Percentiles rank a stretch among this genome's conserved stretches.
phyloP scores from a whole-genome alignment of 306 rosid species.

The Acacia crassicarpa region DNA sequence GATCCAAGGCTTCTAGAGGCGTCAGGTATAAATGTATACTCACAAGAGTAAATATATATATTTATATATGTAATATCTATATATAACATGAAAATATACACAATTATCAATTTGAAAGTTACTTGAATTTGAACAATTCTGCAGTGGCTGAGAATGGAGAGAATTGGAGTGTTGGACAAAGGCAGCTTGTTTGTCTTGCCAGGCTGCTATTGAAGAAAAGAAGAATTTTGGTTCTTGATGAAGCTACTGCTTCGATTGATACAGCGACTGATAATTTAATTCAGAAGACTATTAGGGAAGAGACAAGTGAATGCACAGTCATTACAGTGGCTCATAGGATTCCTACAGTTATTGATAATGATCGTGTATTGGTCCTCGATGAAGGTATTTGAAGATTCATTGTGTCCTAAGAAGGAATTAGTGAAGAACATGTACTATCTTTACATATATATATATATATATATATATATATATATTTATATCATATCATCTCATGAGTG shows the following conservation, averaged over 20 bases:
- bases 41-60: too few relatives aligned
- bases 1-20: slow-evolving; percentile 81
- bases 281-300: slow-evolving; percentile 75
- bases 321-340: slow-evolving; percentile 88
- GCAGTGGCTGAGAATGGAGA: slow-evolving; percentile 92
- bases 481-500: background rate
- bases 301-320: slow-evolving; percentile 78
- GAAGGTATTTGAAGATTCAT: slow-evolving; percentile 53
- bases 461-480: background rate
- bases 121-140: slow-evolving; percentile 8
- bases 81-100: too few relatives aligned
- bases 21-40: slow-evolving; percentile 49
- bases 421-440: background rate
- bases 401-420: background rate
- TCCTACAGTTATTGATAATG: slow-evolving; percentile 82
- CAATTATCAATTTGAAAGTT: background rate
- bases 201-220: slow-evolving; percentile 77
- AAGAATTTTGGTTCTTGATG: slow-evolving; percentile 77
- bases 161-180: slow-evolving; percentile 96
- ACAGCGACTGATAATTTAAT: slow-evolving; percentile 74
- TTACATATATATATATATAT: background rate
- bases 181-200: slow-evolving; percentile 95
- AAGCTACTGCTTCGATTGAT: slow-evolving; percentile 95
- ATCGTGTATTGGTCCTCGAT: slow-evolving; percentile 77
- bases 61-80: too few relatives aligned